phyloP scores from a whole-genome alignment of 192 early-diverging fungal species.

The Phycomyces blakesleeanus region DNA sequence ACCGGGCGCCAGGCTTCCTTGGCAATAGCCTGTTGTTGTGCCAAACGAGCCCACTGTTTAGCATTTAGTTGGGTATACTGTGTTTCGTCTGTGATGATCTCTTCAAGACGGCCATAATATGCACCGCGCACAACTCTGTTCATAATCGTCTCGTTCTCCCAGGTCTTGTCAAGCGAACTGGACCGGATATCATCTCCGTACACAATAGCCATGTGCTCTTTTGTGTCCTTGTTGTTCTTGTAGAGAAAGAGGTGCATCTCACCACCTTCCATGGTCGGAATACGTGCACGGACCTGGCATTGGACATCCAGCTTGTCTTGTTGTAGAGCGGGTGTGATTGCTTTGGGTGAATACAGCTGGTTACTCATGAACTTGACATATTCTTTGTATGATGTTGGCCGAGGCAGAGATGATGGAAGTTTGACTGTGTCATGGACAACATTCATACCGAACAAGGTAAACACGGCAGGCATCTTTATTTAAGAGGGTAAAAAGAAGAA shows the following conservation, averaged over 20 bases:
- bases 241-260: constrained; percentile 84
- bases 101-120: constrained; percentile 50
- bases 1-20: constrained; percentile 18
- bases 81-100: constrained; percentile 37
- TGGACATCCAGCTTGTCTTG: constrained; percentile 26
- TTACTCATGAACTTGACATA: constrained; percentile 33
- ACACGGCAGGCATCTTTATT: constrained; percentile 22
- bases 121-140: constrained; percentile 83
- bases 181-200: constrained; percentile 82
- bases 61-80: constrained; percentile 6
- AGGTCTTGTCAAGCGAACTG: constrained; percentile 57
- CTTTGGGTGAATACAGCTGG: constrained; percentile 26
- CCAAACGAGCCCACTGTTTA: constrained; percentile 21
- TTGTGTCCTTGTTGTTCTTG: constrained; percentile 76
- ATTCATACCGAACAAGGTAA: constrained; percentile 38
- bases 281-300: constrained; percentile 70
- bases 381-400: constrained; percentile 23
- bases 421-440: constrained; percentile 23
- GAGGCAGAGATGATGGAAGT: not conserved
- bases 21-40: constrained; percentile 22
- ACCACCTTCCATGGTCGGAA: constrained; percentile 74
- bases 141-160: constrained; percentile 68
- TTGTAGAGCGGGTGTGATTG: constrained; percentile 25
- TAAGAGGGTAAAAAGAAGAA: too few relatives aligned
- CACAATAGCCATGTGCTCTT: constrained; percentile 94